phyloP scores from a whole-genome alignment of 78 protist species.

The Chrysochromulina tobinii region DNA sequence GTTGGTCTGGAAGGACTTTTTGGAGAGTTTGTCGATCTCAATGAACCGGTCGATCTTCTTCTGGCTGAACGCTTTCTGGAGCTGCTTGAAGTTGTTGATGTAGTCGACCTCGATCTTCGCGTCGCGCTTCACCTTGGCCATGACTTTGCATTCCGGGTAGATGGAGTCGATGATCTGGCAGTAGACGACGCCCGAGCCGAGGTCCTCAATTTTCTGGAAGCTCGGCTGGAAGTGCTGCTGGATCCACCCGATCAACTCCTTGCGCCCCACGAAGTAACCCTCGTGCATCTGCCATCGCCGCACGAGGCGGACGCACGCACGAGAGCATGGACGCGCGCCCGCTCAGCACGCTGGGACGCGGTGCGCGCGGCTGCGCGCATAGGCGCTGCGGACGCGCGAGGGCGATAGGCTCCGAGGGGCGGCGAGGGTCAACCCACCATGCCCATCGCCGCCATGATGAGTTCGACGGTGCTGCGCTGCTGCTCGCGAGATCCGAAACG shows the following conservation, averaged over 20 bases:
- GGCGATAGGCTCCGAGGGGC: too few relatives aligned
- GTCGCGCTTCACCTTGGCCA: not conserved
- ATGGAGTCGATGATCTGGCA: conserved; percentile 34
- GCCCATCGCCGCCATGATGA: too few relatives aligned
- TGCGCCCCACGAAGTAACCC: conserved; percentile 24
- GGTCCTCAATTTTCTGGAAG: conserved; percentile 17
- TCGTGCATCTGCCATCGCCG: not conserved
- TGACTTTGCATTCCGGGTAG: not conserved
- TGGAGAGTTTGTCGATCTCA: conserved; percentile 2
- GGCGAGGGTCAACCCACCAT: too few relatives aligned
- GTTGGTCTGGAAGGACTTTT: conserved; percentile 15
- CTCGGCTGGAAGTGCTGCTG: not conserved
- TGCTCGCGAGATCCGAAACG: too few relatives aligned
- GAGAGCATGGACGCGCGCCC: too few relatives aligned
- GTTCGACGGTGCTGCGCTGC: too few relatives aligned
- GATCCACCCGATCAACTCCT: conserved; percentile 8
- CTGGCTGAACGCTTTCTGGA: not conserved
- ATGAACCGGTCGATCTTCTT: conserved; percentile 18
- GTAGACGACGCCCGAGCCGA: not conserved
- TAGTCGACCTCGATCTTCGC: conserved; percentile 16
- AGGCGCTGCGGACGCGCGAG: too few relatives aligned
- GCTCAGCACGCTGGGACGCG: too few relatives aligned
- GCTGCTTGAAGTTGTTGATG: conserved; percentile 18
- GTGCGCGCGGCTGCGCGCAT: too few relatives aligned
- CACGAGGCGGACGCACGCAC: too few relatives aligned